Base-by-base conservation (phyloP, 768 basidiomycete species). In the Clavulina sp. region DNA sequence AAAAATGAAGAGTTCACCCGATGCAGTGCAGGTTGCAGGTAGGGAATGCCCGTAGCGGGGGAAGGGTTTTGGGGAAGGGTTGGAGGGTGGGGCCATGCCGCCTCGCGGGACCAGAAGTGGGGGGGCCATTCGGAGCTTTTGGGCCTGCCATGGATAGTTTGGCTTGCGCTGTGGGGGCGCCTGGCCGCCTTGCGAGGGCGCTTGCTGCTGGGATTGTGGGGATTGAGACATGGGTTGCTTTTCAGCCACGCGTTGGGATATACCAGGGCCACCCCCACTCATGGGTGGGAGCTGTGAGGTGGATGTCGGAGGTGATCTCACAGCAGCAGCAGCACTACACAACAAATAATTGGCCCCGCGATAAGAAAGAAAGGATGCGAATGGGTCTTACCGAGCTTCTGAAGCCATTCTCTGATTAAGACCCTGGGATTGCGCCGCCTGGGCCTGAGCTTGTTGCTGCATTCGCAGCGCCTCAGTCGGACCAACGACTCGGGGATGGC, bases 1-100 rank as follows among this genome's bases (percentile, higher is more conserved):
- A 57, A 99, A 99, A 56, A 99, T 73, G 66, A 88, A 92, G 56
- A 99, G 78, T 59, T 97, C 91, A 5, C 95, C 95, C 4, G 71
- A 73, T n/a, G 75, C 62, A 23, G 80, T 81, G 1, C 85, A 76
- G 5, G 73, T 75, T 4, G 83, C 75, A 5, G 91, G 91, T 4
- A 96, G 75, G 9, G 92, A 81, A 62, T 95, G 87, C 24, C 93
- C 95, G 62, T 97, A 99, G 38, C 93, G 80, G 24, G 95, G 93
- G 65, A 97, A 97, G 0, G 93, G 93, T 1, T 81, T 80, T 0
- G 86, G 81, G 0, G 87, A 88, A 2, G 80, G 78, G 1, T 75
- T 68, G 0, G 75, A 75, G 5, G 81, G 73, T n/a, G 76, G 73
- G 0, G 70, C 71, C 49, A 76, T 66, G 41, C 76, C 80, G 9